phyloP scores from a whole-genome alignment of 768 basidiomycete species.

The Mycena rebaudengoi region DNA sequence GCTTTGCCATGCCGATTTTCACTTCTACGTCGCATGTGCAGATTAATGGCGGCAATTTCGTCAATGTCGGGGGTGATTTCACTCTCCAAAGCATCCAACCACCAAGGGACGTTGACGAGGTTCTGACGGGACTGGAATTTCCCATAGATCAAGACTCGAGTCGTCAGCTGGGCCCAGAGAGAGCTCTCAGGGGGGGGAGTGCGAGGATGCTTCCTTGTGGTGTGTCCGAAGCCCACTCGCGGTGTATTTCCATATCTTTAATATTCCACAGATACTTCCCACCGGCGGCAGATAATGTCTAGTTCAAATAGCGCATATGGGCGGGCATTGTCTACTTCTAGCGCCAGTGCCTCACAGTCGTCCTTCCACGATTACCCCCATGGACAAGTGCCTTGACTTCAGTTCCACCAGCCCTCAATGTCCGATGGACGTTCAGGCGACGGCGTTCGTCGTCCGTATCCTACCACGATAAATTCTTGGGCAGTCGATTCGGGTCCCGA shows the following conservation, averaged over 20 bases:
- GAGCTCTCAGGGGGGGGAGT: not conserved
- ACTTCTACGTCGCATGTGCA: not conserved
- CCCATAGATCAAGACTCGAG: not conserved
- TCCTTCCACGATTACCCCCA: not conserved
- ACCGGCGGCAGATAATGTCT: not conserved
- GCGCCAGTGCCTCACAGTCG: not conserved
- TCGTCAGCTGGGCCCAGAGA: not conserved
- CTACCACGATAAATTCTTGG: not conserved
- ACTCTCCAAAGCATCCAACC: not conserved
- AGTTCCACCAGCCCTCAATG: not conserved
- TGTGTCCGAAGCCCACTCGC: not conserved
- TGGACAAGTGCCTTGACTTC: not conserved
- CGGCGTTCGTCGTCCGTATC: not conserved
- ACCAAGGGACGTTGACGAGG: not conserved
- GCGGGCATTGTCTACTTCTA: not conserved
- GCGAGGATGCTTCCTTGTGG: conserved; percentile 5
- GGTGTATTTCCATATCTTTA: not conserved
- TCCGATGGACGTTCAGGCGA: not conserved
- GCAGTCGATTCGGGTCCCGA: not conserved
- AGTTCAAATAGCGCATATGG: not conserved
- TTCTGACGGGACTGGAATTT: not conserved
- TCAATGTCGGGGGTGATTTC: conserved; percentile 2
- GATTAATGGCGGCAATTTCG: conserved; percentile 1
- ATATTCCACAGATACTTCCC: not conserved
- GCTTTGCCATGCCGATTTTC: not conserved